Evolutionary conservation across 805 yeast genomes (phyloP).

Genomic region (Starmerella sp.): DNA sequence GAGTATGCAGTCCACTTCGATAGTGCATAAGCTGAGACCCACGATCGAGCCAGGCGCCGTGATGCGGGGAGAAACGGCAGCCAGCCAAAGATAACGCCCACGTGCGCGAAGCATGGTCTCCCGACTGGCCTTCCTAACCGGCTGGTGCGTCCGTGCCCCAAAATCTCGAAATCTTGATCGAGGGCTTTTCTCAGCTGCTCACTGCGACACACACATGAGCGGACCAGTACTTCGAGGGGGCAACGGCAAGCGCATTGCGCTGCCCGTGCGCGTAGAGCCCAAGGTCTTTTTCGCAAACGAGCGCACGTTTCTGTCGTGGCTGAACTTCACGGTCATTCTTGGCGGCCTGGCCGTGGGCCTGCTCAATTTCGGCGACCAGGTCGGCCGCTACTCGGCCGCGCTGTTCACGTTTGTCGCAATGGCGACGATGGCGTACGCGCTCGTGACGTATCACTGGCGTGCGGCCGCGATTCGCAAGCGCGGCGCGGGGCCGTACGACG

Average conservation of each 20-base stretch:
- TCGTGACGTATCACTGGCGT: conserved; percentile 97
- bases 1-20: too few species aligned
- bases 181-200: not conserved
- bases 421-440: conserved; percentile 95
- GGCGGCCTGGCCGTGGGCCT: conserved; percentile 96
- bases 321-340: conserved; percentile 93
- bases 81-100: not conserved
- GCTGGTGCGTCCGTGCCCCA: too few species aligned
- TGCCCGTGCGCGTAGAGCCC: conserved; percentile 97
- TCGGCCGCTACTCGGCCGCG: conserved; percentile 88
- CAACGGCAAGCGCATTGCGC: conserved; percentile 84
- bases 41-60: too few species aligned
- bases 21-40: too few species aligned
- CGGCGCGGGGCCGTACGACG: conserved; percentile 99
- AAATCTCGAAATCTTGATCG: too few species aligned
- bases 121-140: not conserved
- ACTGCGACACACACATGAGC: conserved; percentile 9
- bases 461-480: conserved; percentile 96
- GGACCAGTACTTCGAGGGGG: conserved; percentile 63
- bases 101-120: not conserved
- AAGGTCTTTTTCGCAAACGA: conserved; percentile 98
- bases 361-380: conserved; percentile 87
- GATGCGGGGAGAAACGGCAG: too few species aligned
- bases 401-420: conserved; percentile 91
- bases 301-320: conserved; percentile 96